These are phyloP conservation scores for Gastrolobium villosum DNA, from an alignment of 306 rosid genomes.

Conservation along the genomic window DNA sequence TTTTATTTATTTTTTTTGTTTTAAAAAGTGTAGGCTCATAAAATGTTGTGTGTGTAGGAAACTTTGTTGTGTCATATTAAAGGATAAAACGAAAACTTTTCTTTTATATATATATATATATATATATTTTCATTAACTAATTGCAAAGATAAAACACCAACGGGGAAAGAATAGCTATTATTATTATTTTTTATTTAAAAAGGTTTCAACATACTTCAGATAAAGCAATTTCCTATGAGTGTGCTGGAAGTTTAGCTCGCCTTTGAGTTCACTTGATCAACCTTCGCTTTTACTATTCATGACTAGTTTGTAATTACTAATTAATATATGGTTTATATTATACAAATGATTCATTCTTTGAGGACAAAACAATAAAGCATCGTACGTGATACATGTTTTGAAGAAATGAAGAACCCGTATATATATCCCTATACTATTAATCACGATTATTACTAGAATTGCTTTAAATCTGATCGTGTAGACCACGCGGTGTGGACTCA, in stretches of 20 bases:
- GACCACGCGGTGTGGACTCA: slow-evolving; percentile 53
- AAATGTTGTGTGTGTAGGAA: too few species aligned
- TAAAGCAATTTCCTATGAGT: background rate
- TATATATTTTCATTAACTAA: background rate
- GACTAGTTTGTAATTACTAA: background rate
- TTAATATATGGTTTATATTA: background rate
- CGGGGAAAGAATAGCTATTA: too few species aligned
- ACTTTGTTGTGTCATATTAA: too few species aligned
- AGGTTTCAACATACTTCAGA: background rate
- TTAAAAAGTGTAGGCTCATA: too few species aligned
- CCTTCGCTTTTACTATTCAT: background rate
- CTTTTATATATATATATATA: too few species aligned
- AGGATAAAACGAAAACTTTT: too few species aligned
- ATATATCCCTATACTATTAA: background rate
- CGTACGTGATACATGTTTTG: too few species aligned
- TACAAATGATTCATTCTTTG: background rate
- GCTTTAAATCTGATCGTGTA: slow-evolving; percentile 43
- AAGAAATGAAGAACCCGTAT: too few species aligned
- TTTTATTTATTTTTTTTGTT: too few species aligned
- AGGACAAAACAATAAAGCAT: background rate
- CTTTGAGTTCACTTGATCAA: background rate
- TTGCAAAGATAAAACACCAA: background rate
- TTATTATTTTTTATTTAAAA: background rate
- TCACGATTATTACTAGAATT: background rate
- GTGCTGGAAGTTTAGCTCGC: background rate